Conservation (phyloP, 257 asterid genomes). For the Cynanchum wilfordii region DNA sequence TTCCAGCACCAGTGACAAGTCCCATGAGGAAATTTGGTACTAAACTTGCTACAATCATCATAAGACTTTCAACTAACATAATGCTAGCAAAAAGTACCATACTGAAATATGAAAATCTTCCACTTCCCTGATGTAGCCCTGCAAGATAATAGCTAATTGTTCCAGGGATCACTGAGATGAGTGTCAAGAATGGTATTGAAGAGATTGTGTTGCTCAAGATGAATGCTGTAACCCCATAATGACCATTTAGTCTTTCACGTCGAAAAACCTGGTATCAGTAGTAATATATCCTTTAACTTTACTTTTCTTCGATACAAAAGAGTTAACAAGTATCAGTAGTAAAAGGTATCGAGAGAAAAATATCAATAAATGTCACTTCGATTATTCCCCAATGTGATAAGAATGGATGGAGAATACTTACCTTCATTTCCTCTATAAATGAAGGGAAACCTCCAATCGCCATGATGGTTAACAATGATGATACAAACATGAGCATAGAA, state of each 20-base stretch:
- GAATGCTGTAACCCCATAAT: conserved; percentile 47
- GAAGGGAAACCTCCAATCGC: conserved; percentile 67
- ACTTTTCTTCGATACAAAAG: too few relatives aligned
- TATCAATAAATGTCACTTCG: too few relatives aligned
- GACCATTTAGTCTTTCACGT: conserved; percentile 59
- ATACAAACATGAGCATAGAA: conserved; percentile 31
- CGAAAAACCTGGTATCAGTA: conserved; percentile 54
- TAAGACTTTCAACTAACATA: conserved; percentile 65
- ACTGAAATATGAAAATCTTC: conserved; percentile 33
- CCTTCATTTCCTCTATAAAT: conserved; percentile 58
- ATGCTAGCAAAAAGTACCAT: conserved; percentile 42
- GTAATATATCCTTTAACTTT: too few relatives aligned
- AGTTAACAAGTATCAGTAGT: too few relatives aligned
- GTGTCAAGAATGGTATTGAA: conserved; percentile 42
- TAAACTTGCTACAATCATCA: conserved; percentile 59
- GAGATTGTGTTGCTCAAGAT: conserved; percentile 50
- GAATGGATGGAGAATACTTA: conserved; percentile 6
- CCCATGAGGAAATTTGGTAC: conserved; percentile 62
- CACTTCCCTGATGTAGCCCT: conserved; percentile 31
- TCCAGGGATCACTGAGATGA: conserved; percentile 49
- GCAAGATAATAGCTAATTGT: conserved; percentile 43
- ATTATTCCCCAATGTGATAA: too few relatives aligned
- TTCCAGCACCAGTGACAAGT: conserved; percentile 43
- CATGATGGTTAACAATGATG: conserved; percentile 44
- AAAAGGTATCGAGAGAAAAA: too few relatives aligned